Evolutionary conservation across 371 early-diverging fungal genomes (phyloP).

Genomic region (Actinomortierella ambigua): DNA sequence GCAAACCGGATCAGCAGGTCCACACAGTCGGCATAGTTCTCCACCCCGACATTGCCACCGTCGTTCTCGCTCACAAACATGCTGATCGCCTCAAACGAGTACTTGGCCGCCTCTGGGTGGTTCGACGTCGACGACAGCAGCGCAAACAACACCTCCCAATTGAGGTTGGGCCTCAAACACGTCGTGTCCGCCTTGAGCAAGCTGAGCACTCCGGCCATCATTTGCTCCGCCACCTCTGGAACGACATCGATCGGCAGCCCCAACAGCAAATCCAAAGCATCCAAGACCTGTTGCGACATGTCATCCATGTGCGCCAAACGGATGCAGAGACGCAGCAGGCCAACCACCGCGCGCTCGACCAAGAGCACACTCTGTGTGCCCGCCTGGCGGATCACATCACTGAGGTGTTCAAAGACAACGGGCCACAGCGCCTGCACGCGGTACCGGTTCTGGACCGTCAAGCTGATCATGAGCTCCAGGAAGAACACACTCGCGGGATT

Average conservation of each 20-base stretch:
- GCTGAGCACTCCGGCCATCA: conserved; percentile 80
- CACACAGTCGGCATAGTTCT: conserved; percentile 72
- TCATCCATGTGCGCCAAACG: conserved; percentile 70
- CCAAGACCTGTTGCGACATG: conserved; percentile 65
- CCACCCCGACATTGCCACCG: conserved; percentile 48
- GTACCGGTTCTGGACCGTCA: conserved; percentile 76
- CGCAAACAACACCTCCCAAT: conserved; percentile 57
- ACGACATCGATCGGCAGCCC: conserved; percentile 70
- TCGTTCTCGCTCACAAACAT: conserved; percentile 55
- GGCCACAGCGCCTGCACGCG: conserved; percentile 71
- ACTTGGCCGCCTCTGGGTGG: conserved; percentile 62
- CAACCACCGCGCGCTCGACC: conserved; percentile 81
- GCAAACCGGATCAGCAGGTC: conserved; percentile 63
- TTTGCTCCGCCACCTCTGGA: conserved; percentile 74
- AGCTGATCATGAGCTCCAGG: conserved; percentile 75
- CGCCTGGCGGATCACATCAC: conserved; percentile 71
- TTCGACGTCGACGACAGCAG: conserved; percentile 57
- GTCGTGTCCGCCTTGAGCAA: conserved; percentile 60
- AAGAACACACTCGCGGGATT: conserved; percentile 75
- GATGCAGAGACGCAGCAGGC: conserved; percentile 72
- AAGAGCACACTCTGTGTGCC: conserved; percentile 69
- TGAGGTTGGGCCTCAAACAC: conserved; percentile 43
- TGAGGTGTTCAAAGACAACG: conserved; percentile 67
- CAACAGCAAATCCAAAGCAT: conserved; percentile 64
- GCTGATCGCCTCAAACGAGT: conserved; percentile 61